These are phyloP conservation scores for Trichoderma arundinaceum DNA, from an alignment of 2,329 filamentous ascomycete species.

Conservation along the genomic window DNA sequence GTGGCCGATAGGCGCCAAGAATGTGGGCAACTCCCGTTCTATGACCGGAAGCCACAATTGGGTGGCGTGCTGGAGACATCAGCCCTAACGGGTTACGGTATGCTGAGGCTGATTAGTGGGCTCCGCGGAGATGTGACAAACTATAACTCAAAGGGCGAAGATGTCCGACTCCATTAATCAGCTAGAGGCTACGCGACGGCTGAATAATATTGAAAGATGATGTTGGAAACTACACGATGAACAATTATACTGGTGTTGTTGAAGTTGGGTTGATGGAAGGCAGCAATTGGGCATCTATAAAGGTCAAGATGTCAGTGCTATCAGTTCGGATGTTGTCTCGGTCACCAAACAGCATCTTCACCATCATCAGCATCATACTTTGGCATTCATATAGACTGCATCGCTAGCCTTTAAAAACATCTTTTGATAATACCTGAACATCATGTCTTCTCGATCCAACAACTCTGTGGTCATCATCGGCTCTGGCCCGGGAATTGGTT, in stretches of 20 bases:
- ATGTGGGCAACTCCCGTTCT: not conserved
- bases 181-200: not conserved
- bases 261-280: not conserved
- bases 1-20: too few relatives aligned
- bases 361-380: not conserved
- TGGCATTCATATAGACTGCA: not conserved
- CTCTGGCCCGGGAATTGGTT: slow-evolving; percentile 89
- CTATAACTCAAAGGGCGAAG: not conserved
- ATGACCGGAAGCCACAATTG: not conserved
- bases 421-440: not conserved
- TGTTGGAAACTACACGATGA: not conserved
- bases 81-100: not conserved
- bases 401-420: not conserved
- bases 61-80: not conserved
- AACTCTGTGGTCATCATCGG: slow-evolving; percentile 72
- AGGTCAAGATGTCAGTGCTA: not conserved
- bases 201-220: slow-evolving; percentile 12
- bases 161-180: slow-evolving; percentile 16
- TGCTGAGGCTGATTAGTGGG: not conserved
- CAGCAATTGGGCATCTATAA: not conserved
- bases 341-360: not conserved
- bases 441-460: slow-evolving; percentile 25
- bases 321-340: not conserved
- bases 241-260: not conserved
- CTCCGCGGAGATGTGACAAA: slow-evolving; percentile 18